Evolutionary conservation across 2,329 filamentous ascomycete species (phyloP).

Genomic region (Botrytis sinoallii): DNA sequence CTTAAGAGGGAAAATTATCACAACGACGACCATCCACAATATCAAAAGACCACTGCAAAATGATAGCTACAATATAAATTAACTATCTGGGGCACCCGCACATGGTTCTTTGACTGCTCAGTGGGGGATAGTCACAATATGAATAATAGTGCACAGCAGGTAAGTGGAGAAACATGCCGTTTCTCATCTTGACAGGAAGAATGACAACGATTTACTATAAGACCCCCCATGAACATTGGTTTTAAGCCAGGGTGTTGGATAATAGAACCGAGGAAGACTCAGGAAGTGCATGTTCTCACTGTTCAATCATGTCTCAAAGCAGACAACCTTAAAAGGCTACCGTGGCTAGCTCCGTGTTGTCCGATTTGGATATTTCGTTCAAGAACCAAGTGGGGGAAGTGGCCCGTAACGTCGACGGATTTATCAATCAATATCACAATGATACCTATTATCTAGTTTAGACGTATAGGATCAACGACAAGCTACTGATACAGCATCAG

Average conservation of each 20-base stretch:
- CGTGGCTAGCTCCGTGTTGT: not conserved
- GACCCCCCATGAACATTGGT: not conserved
- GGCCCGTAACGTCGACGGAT: not conserved
- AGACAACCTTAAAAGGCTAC: not conserved
- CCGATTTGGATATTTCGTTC: not conserved
- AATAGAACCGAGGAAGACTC: not conserved
- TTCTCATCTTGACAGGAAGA: not conserved
- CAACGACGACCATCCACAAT: not conserved
- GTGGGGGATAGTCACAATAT: not conserved
- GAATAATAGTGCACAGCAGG: not conserved
- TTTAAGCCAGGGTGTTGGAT: not conserved
- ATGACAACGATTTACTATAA: not conserved
- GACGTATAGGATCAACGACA: not conserved
- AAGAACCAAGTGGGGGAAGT: not conserved
- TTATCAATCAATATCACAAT: not conserved
- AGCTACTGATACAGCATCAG: not conserved
- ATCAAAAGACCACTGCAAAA: not conserved
- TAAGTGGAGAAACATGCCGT: not conserved
- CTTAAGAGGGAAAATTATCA: not conserved
- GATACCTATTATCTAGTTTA: not conserved
- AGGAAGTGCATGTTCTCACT: not conserved
- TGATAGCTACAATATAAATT: not conserved
- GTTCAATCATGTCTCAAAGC: not conserved
- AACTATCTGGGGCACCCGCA: conserved; percentile 11
- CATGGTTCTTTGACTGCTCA: not conserved